A percentile compares a stretch with the other conserved stretches of the same genome.
These are phyloP conservation scores for Phytopythium mirpurense DNA, from an alignment of 352 stramenopile genomes.

Conservation along the genomic window DNA sequence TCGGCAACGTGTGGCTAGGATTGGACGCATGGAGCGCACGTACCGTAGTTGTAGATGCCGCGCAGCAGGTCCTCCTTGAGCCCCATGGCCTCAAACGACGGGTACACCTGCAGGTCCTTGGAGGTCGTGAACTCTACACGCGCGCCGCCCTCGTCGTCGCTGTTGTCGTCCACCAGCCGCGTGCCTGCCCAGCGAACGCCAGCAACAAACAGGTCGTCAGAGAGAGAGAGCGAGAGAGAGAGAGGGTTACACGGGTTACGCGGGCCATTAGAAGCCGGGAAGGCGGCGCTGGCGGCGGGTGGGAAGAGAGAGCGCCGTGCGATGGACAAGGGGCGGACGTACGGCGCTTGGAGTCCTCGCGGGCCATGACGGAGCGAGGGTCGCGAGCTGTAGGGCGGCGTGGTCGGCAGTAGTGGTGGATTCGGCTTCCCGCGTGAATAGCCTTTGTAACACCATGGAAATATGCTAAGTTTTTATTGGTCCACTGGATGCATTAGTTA, in stretches of 20 bases:
- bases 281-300: too few relatives aligned
- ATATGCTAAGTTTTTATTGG: too few relatives aligned
- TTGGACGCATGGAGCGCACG: too few relatives aligned
- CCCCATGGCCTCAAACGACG: constrained; percentile 98
- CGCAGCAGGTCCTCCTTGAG: constrained; percentile 97
- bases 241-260: too few relatives aligned
- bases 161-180: constrained; percentile 53
- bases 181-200: constrained; percentile 26
- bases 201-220: background rate
- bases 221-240: background rate
- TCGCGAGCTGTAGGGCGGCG: background rate
- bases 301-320: background rate
- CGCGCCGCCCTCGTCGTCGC: constrained; percentile 44
- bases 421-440: background rate
- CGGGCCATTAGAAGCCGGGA: too few relatives aligned
- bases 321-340: background rate
- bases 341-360: constrained; percentile 13
- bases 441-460: too few relatives aligned
- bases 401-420: background rate
- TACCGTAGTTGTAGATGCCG: constrained; percentile 99
- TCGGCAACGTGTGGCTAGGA: too few relatives aligned
- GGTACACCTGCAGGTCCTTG: constrained; percentile 82
- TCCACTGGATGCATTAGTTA: too few relatives aligned
- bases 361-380: constrained; percentile 2
- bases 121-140: constrained; percentile 89